Evolutionary conservation across 2,329 filamentous ascomycete species (phyloP).

Genomic region (Cercospora citrullina): DNA sequence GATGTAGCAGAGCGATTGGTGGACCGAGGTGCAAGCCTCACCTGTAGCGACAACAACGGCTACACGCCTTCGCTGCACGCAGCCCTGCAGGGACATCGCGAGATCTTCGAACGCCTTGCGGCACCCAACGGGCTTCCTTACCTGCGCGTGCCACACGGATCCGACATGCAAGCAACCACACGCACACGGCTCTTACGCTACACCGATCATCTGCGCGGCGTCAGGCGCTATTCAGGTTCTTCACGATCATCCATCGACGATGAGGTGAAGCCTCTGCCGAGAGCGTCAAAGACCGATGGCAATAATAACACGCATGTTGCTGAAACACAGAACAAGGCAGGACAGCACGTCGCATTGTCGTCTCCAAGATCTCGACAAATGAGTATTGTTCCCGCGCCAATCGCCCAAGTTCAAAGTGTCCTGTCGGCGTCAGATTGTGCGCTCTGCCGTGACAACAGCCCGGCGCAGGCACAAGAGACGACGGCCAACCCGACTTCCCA

Average conservation of each 20-base stretch:
- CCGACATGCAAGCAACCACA: background rate
- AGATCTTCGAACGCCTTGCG: conserved; percentile 75
- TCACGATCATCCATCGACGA: background rate
- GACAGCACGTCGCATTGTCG: background rate
- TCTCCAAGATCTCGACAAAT: background rate
- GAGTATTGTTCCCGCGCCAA: background rate
- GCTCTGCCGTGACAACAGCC: background rate
- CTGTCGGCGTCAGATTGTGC: background rate
- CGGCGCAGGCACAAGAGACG: background rate
- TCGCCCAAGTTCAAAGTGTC: background rate
- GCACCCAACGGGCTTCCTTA: conserved; percentile 68
- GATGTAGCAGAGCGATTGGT: background rate
- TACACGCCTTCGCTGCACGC: conserved; percentile 83
- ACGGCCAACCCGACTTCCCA: background rate
- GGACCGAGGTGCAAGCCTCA: background rate
- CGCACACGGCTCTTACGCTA: background rate
- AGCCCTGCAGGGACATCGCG: conserved; percentile 70
- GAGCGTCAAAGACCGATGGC: background rate
- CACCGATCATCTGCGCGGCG: background rate
- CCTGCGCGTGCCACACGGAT: conserved; percentile 57
- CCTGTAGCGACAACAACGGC: conserved; percentile 64
- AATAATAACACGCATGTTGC: no score
- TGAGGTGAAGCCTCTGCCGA: background rate
- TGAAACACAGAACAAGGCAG: background rate
- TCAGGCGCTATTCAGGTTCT: background rate